phyloP scores from a whole-genome alignment of 805 yeast species.

The Ogataea dorogensis region DNA sequence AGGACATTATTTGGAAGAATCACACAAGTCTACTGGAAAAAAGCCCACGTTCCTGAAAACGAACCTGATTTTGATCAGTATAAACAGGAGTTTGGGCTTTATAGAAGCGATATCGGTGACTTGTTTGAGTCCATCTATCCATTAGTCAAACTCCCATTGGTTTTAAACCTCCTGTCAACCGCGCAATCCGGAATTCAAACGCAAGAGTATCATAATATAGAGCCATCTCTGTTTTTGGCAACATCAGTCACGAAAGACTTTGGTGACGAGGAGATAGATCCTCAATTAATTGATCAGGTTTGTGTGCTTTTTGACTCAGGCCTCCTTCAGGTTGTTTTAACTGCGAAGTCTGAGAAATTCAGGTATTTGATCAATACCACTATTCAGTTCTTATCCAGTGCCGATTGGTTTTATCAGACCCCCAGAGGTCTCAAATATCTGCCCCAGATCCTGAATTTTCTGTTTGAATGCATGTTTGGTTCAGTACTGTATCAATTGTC shows the following conservation, averaged over 20 bases:
- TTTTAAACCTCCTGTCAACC: conserved; percentile 40
- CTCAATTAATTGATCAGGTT: conserved; percentile 23
- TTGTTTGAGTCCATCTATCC: conserved; percentile 71
- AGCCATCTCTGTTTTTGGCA: conserved; percentile 60
- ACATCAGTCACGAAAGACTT: conserved; percentile 56
- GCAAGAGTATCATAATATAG: conserved; percentile 43
- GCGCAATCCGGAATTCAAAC: conserved; percentile 31
- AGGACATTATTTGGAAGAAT: conserved; percentile 47
- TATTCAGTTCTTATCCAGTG: conserved; percentile 56
- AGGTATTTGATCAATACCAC: conserved; percentile 45
- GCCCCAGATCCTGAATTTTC: conserved; percentile 51
- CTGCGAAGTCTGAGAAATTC: conserved; percentile 12
- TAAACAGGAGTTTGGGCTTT: conserved; percentile 60
- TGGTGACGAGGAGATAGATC: conserved; percentile 33
- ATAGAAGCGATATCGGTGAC: conserved; percentile 74
- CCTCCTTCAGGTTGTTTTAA: conserved; percentile 26
- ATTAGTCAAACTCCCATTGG: conserved; percentile 54
- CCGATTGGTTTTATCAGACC: conserved; percentile 57
- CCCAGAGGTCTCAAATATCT: conserved; percentile 44
- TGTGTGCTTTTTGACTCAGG: conserved; percentile 31
- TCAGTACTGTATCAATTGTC: conserved; percentile 31
- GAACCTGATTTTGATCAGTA: conserved; percentile 32
- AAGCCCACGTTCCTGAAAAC: conserved; percentile 49
- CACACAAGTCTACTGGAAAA: conserved; percentile 65
- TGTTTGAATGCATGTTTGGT: conserved; percentile 35